These are phyloP conservation scores for Brassica hybrid DNA, from an alignment of 441 rosid genomes.

Conservation along the genomic window DNA sequence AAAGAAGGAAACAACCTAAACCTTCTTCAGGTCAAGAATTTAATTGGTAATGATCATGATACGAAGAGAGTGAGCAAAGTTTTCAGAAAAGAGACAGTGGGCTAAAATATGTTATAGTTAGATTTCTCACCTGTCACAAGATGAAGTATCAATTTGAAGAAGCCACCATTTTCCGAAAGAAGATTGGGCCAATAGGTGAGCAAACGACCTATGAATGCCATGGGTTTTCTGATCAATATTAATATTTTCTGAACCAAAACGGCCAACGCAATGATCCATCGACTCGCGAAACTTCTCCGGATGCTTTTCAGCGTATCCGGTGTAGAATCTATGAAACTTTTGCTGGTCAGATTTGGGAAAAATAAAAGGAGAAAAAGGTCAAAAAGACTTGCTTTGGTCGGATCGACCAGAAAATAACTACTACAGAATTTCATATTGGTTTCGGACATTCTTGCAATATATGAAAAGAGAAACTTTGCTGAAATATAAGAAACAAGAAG, in stretches of 20 bases:
- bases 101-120: neutral
- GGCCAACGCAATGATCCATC: slow-evolving; percentile 60
- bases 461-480: slow-evolving; percentile 2
- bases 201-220: slow-evolving; percentile 45
- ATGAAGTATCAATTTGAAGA: slow-evolving; percentile 40
- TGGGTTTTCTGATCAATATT: slow-evolving; percentile 46
- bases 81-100: neutral
- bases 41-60: slow-evolving; percentile 1
- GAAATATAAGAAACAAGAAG: slow-evolving; percentile 1
- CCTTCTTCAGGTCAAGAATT: neutral
- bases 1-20: neutral
- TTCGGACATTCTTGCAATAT: slow-evolving; percentile 26
- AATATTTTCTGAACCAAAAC: slow-evolving; percentile 49
- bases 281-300: slow-evolving; percentile 40
- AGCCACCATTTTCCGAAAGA: slow-evolving; percentile 51
- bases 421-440: slow-evolving; percentile 32
- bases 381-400: slow-evolving; percentile 51
- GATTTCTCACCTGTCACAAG: slow-evolving; percentile 45
- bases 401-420: slow-evolving; percentile 34
- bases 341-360: slow-evolving; percentile 37
- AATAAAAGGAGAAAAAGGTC: slow-evolving; percentile 56
- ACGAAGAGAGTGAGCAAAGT: neutral
- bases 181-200: slow-evolving; percentile 53
- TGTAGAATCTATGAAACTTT: slow-evolving; percentile 54
- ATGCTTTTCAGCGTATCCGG: slow-evolving; percentile 43